These are phyloP conservation scores for Nannochloropsis gaditana DNA, from an alignment of 108 stramenopile species.

Conservation along the genomic window DNA sequence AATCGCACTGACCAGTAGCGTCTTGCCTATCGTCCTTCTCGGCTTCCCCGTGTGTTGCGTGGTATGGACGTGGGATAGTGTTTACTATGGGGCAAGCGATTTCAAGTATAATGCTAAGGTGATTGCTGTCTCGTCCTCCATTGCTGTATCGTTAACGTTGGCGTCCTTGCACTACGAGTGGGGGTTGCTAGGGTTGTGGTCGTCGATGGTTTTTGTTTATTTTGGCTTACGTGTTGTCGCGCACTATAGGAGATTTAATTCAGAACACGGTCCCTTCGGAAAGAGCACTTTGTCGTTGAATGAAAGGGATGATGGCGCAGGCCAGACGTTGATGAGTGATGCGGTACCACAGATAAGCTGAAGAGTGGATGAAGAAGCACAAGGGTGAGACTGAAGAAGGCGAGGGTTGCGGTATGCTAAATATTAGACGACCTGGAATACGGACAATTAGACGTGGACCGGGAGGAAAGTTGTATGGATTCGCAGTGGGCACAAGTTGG, in stretches of 20 bases:
- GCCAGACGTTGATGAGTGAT: neutral
- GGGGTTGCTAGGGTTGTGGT: slow-evolving; percentile 39
- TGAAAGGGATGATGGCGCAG: neutral
- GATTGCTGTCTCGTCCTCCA: slow-evolving; percentile 23
- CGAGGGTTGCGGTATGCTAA: no score
- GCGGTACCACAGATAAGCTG: slow-evolving; percentile 12
- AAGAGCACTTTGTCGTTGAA: slow-evolving; percentile 16
- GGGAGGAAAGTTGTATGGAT: no score
- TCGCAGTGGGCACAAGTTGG: no score
- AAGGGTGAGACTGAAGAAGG: neutral
- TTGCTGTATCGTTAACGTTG: neutral
- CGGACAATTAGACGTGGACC: no score
- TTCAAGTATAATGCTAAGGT: slow-evolving; percentile 42
- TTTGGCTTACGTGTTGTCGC: slow-evolving; percentile 38
- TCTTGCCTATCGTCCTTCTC: slow-evolving; percentile 29
- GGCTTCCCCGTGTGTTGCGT: slow-evolving; percentile 46
- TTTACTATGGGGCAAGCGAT: slow-evolving; percentile 43
- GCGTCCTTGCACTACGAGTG: slow-evolving; percentile 29
- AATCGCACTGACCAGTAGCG: slow-evolving; percentile 2
- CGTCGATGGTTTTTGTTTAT: slow-evolving; percentile 38
- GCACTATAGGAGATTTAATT: slow-evolving; percentile 42
- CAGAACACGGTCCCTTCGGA: slow-evolving; percentile 32
- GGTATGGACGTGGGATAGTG: slow-evolving; percentile 45
- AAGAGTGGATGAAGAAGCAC: neutral
- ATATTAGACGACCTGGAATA: no score